These are phyloP conservation scores for Gracilariopsis chorda DNA, from an alignment of 23 red algal species.

Conservation along the genomic window DNA sequence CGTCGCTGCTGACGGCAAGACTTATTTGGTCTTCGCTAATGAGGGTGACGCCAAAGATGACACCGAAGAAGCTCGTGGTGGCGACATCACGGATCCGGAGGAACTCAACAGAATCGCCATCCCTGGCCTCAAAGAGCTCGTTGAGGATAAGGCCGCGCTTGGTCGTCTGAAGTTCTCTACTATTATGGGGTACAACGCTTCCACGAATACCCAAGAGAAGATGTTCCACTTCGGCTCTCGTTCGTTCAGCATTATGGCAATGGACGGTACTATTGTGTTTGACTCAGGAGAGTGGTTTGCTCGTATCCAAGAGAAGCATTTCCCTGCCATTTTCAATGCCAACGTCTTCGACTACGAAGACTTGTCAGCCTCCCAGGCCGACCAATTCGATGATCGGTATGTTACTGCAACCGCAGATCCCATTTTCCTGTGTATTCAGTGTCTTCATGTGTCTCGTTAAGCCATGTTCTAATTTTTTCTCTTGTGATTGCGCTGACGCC, in stretches of 20 bases:
- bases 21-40: conserved; percentile 70
- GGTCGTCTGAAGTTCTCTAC: conserved; percentile 58
- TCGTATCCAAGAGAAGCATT: conserved; percentile 51
- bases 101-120: conserved; percentile 30
- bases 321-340: conserved; percentile 75
- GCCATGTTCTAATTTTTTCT: neutral
- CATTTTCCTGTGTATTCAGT: neutral
- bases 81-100: conserved; percentile 31
- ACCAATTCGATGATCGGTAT: conserved; percentile 56
- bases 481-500: neutral
- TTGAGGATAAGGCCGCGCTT: conserved; percentile 42
- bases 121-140: conserved; percentile 27
- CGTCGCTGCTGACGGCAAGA: conserved; percentile 27
- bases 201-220: conserved; percentile 60
- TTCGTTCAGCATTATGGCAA: conserved; percentile 64
- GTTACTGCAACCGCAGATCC: neutral
- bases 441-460: neutral
- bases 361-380: conserved; percentile 3
- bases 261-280: conserved; percentile 51
- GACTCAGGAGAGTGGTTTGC: conserved; percentile 77
- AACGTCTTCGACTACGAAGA: conserved; percentile 44
- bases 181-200: conserved; percentile 51
- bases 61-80: conserved; percentile 48
- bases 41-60: conserved; percentile 75
- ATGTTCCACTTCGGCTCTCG: conserved; percentile 73